A percentile compares a stretch with the other conserved stretches of the same genome.
Conservation (phyloP, 2,329 filamentous ascomycete genomes). For the Ophiostoma tasmaniense region DNA sequence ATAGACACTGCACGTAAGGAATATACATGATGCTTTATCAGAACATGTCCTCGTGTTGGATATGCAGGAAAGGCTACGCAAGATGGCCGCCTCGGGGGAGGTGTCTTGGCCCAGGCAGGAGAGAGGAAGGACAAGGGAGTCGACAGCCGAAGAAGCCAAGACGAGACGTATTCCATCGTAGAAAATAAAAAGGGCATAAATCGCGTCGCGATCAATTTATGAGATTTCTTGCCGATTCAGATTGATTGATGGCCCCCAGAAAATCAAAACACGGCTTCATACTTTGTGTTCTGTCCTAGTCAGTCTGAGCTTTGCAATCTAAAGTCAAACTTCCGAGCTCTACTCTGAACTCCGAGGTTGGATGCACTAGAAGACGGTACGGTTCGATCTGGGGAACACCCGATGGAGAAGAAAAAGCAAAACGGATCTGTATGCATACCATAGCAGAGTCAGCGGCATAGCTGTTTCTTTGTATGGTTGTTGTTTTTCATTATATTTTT, state of each 20-base stretch:
- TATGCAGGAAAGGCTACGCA: neutral
- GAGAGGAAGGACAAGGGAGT: neutral
- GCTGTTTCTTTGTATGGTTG: neutral
- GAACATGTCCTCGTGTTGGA: neutral
- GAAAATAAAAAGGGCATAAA: neutral
- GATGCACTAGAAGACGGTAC: neutral
- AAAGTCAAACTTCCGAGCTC: too few species aligned
- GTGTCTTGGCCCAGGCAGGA: neutral
- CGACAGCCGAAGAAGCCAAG: neutral
- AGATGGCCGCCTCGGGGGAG: neutral
- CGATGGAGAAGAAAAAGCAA: neutral
- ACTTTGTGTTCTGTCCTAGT: neutral
- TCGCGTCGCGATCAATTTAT: neutral
- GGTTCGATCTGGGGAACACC: neutral
- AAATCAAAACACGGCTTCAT: neutral
- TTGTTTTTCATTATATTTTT: neutral
- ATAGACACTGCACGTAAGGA: slow-evolving; percentile 1
- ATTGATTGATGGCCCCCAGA: neutral
- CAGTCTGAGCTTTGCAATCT: neutral
- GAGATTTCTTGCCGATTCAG: neutral
- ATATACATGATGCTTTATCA: neutral
- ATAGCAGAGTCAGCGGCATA: neutral
- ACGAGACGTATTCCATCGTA: too few species aligned
- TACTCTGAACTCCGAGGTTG: neutral
- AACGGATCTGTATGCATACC: neutral